Percentiles rank a stretch among this genome's conserved stretches.
Evolutionary conservation across 2,329 filamentous ascomycete species (phyloP).

Genomic region (Lachnellula cervina): DNA sequence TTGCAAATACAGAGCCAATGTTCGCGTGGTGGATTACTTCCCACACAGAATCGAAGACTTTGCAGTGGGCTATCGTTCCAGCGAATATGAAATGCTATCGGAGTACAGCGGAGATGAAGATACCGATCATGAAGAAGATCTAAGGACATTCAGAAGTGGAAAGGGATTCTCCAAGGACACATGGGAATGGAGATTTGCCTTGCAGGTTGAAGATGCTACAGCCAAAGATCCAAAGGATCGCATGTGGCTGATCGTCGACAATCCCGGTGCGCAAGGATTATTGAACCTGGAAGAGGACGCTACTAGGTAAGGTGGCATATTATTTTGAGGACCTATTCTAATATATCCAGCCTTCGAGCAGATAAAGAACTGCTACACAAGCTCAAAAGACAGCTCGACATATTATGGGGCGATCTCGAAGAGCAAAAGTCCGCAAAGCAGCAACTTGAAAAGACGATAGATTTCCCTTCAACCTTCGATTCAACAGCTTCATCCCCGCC

Average conservation of each 20-base stretch:
- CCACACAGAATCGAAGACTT: conserved; percentile 70
- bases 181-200: conserved; percentile 83
- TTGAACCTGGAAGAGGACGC: conserved; percentile 46
- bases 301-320: conserved; percentile 41
- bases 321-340: conserved; percentile 3
- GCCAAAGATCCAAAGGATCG: conserved; percentile 37
- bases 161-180: conserved; percentile 19
- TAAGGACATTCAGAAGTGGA: conserved; percentile 15
- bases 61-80: conserved; percentile 42
- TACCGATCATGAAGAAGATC: conserved; percentile 22
- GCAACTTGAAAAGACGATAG: conserved; percentile 13
- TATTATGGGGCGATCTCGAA: conserved; percentile 82
- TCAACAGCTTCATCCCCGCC: neutral
- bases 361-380: conserved; percentile 43
- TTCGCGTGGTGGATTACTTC: conserved; percentile 78
- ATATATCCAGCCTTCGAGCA: conserved; percentile 47
- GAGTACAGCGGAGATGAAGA: conserved; percentile 34
- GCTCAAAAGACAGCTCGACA: conserved; percentile 67
- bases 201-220: conserved; percentile 69
- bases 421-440: conserved; percentile 53
- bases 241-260: conserved; percentile 66
- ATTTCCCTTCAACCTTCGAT: conserved; percentile 10
- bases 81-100: conserved; percentile 48
- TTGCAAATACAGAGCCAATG: conserved; percentile 60
- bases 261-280: conserved; percentile 49